These are phyloP conservation scores for Fusarium verticillioides DNA, from an alignment of 2,329 filamentous ascomycete genomes.

Conservation along the genomic window DNA sequence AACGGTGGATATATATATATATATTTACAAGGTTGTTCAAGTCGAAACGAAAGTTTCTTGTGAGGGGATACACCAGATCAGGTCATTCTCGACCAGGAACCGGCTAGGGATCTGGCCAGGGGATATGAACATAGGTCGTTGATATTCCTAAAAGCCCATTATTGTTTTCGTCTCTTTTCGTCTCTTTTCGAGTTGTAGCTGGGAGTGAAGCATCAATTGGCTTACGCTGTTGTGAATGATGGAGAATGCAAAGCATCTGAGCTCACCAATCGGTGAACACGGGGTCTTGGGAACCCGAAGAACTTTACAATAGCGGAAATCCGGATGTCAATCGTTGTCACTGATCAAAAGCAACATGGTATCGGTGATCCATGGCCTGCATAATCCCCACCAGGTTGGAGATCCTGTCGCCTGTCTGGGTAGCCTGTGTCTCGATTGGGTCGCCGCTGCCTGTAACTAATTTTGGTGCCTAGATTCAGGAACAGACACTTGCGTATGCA, in stretches of 20 bases:
- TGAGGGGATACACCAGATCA: neutral
- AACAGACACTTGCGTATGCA: neutral
- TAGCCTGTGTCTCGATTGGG: neutral
- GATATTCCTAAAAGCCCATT: neutral
- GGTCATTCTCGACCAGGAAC: neutral
- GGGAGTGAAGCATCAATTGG: neutral
- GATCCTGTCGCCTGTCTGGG: neutral
- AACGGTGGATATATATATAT: neutral
- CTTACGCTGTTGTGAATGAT: neutral
- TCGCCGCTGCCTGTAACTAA: neutral
- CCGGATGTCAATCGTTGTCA: neutral
- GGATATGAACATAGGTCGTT: neutral
- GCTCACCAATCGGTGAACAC: neutral
- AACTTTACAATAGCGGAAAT: neutral
- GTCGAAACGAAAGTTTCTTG: slow-evolving; percentile 18
- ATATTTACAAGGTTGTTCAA: neutral
- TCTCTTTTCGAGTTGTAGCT: neutral
- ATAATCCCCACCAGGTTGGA: slow-evolving; percentile 1
- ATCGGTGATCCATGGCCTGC: neutral
- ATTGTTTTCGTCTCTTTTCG: too few species aligned
- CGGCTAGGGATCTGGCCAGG: neutral
- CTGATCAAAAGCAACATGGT: neutral
- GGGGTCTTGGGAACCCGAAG: neutral
- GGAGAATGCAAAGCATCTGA: neutral
- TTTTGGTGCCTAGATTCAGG: neutral